Percentiles rank a stretch among this genome's conserved stretches.
phyloP scores from a whole-genome alignment of 805 yeast genomes.

The Metschnikowia lochheadii region DNA sequence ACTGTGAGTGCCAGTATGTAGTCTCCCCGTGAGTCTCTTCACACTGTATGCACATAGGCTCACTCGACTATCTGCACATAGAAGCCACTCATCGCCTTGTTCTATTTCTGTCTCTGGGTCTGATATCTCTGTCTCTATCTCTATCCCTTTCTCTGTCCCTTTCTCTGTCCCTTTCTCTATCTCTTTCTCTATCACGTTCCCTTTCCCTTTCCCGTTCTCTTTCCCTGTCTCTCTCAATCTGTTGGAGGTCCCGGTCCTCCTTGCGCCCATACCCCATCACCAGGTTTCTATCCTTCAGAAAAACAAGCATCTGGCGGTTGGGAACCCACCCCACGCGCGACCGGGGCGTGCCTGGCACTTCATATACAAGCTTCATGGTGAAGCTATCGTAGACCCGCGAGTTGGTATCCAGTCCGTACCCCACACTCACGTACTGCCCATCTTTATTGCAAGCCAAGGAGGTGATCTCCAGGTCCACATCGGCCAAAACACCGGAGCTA shows the following conservation, averaged over 20 bases:
- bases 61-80: background rate
- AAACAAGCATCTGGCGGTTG: slow-evolving; percentile 28
- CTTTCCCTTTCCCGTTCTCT: background rate
- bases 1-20: no score
- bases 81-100: background rate
- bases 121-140: background rate
- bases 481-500: slow-evolving; percentile 31
- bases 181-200: background rate
- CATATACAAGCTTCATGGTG: slow-evolving; percentile 26
- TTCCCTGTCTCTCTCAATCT: background rate
- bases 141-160: background rate
- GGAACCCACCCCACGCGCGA: slow-evolving; percentile 32
- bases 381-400: slow-evolving; percentile 37
- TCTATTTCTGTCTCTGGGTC: background rate
- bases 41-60: no score
- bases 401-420: slow-evolving; percentile 41
- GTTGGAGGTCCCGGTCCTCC: background rate
- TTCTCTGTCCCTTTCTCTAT: background rate
- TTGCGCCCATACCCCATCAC: slow-evolving; percentile 17
- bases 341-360: slow-evolving; percentile 14
- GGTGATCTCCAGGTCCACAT: slow-evolving; percentile 42
- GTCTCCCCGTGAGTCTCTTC: no score
- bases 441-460: slow-evolving; percentile 41
- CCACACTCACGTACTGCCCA: slow-evolving; percentile 43
- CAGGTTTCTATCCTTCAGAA: slow-evolving; percentile 28